Evolutionary conservation across 139 green algal species (phyloP).

Genomic region (Ettlia oleoabundans): DNA sequence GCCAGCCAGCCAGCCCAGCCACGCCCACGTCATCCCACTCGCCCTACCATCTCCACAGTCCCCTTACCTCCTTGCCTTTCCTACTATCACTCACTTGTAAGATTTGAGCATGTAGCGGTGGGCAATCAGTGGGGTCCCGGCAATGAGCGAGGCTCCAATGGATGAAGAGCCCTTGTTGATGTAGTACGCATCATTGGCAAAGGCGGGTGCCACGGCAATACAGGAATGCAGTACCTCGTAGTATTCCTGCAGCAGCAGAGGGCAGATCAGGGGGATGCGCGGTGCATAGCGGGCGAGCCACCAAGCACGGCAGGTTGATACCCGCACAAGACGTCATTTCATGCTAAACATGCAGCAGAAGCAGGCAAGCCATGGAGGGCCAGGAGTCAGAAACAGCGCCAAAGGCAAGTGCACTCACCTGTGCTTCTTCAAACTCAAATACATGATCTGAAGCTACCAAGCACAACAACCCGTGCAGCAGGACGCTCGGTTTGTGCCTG

Average conservation of each 20-base stretch:
- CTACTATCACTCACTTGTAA: slow-evolving; percentile 23
- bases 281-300: too few species aligned
- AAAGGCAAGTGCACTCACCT: too few species aligned
- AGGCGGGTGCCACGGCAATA: slow-evolving; percentile 41
- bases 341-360: too few species aligned
- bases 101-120: slow-evolving; percentile 31
- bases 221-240: slow-evolving; percentile 51
- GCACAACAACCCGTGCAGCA: too few species aligned
- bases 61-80: neutral
- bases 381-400: too few species aligned
- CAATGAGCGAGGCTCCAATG: slow-evolving; percentile 41
- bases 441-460: too few species aligned
- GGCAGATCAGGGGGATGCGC: too few species aligned
- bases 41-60: neutral
- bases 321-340: too few species aligned
- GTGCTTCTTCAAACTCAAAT: too few species aligned
- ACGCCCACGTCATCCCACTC: neutral
- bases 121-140: slow-evolving; percentile 44
- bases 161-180: slow-evolving; percentile 45
- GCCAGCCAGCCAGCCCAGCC: neutral
- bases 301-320: too few species aligned
- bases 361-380: too few species aligned
- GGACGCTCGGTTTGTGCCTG: too few species aligned
- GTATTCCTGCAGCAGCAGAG: slow-evolving; percentile 21
- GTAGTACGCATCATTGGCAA: slow-evolving; percentile 43